Evolutionary conservation across 176 grass and related monocot species (phyloP).

Genomic region (Rhynchospora tenuis): DNA sequence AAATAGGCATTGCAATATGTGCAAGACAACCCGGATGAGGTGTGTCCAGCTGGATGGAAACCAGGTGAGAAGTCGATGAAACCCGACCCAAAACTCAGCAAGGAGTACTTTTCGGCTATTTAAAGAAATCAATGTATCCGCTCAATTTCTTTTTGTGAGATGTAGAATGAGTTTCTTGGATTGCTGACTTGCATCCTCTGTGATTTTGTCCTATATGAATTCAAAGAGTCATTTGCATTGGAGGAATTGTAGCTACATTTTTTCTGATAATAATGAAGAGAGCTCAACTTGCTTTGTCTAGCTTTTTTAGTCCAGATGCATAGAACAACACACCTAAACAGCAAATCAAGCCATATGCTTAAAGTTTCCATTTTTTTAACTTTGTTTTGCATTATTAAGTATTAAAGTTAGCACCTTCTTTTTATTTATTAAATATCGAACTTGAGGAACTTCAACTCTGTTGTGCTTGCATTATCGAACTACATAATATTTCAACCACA

Average conservation of each 20-base stretch:
- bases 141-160: neutral
- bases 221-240: neutral
- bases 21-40: slow-evolving; percentile 96
- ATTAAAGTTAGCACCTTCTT: neutral
- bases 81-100: slow-evolving; percentile 87
- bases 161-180: neutral
- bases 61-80: slow-evolving; percentile 87
- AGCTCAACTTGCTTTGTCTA: neutral
- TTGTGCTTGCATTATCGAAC: neutral
- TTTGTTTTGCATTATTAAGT: neutral
- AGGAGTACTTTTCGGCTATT: slow-evolving; percentile 84
- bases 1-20: slow-evolving; percentile 82
- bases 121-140: slow-evolving; percentile 20
- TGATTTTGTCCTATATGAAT: slow-evolving; percentile 2
- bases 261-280: slow-evolving; percentile 3
- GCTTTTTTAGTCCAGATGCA: neutral
- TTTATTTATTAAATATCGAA: neutral
- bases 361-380: neutral
- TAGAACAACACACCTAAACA: neutral
- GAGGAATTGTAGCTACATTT: slow-evolving; percentile 14
- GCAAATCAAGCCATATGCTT: neutral
- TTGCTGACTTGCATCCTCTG: neutral
- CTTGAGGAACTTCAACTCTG: neutral
- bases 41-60: slow-evolving; percentile 94
- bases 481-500: neutral